These are phyloP conservation scores for Boletus huronensis DNA, from an alignment of 768 basidiomycete genomes.

Conservation along the genomic window DNA sequence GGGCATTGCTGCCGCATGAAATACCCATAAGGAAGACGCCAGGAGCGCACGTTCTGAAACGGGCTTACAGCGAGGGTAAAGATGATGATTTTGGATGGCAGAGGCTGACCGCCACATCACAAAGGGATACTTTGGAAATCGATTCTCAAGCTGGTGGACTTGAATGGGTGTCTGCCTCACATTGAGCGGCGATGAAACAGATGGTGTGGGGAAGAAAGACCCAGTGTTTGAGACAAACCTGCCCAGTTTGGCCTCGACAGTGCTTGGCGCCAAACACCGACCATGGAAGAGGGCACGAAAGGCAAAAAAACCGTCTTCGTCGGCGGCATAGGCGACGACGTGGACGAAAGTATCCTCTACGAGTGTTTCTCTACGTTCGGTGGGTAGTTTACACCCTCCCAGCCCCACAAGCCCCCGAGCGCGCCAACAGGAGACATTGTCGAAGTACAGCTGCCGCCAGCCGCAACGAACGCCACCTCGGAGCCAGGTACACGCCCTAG, in stretches of 20 bases:
- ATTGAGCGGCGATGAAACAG: neutral
- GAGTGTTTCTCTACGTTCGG: slow-evolving; percentile 87
- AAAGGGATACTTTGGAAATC: neutral
- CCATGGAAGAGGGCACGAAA: slow-evolving; percentile 80
- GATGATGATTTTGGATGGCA: neutral
- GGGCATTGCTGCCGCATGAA: slow-evolving; percentile 5
- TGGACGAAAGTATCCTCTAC: slow-evolving; percentile 73
- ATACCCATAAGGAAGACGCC: slow-evolving; percentile 9
- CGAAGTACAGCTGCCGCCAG: slow-evolving; percentile 84
- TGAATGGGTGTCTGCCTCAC: neutral
- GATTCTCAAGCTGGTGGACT: slow-evolving; percentile 1
- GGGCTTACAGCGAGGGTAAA: neutral
- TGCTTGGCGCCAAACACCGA: neutral
- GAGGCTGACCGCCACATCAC: neutral
- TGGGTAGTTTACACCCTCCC: slow-evolving; percentile 32
- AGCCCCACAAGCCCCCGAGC: slow-evolving; percentile 1
- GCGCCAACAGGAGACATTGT: slow-evolving; percentile 75
- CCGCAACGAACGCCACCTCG: slow-evolving; percentile 64
- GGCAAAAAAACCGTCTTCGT: slow-evolving; percentile 85
- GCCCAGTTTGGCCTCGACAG: slow-evolving; percentile 3
- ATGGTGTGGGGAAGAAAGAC: slow-evolving; percentile 11
- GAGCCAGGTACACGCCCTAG: slow-evolving; percentile 45
- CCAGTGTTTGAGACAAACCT: slow-evolving; percentile 12
- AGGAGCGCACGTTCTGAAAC: neutral
- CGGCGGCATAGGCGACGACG: slow-evolving; percentile 79